Evolutionary conservation across 2,329 filamentous ascomycete species (phyloP).

Genomic region (Anthostomella pinea): DNA sequence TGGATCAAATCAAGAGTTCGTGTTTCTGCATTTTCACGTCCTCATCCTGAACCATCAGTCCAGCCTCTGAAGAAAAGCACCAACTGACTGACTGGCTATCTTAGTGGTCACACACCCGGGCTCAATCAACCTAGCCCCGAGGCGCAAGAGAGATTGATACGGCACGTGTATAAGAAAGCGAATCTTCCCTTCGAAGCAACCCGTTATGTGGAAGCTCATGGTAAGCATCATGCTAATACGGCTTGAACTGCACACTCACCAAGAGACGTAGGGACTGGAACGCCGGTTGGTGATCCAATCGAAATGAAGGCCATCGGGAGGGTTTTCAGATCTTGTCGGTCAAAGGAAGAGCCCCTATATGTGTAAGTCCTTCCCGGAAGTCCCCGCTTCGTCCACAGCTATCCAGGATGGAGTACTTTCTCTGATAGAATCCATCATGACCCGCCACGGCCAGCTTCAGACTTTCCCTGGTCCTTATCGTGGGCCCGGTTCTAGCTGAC

Average conservation of each 20-base stretch:
- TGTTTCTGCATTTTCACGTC: no score
- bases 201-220: constrained; percentile 33
- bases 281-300: constrained; percentile 39
- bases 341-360: constrained; percentile 22
- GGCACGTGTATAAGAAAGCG: constrained; percentile 30
- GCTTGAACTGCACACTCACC: no score
- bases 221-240: constrained; percentile 10
- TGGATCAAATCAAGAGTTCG: constrained; percentile 30
- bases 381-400: not conserved
- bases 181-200: constrained; percentile 19
- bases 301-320: constrained; percentile 39
- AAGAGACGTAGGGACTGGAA: constrained; percentile 37
- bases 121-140: constrained; percentile 28
- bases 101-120: constrained; percentile 23
- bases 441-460: no score
- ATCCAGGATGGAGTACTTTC: no score
- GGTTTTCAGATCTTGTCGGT: constrained; percentile 24
- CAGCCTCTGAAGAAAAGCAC: no score
- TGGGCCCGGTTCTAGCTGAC: not conserved
- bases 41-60: not conserved
- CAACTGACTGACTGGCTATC: no score
- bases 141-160: constrained; percentile 33
- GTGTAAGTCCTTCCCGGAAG: constrained; percentile 24
- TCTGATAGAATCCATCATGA: no score
- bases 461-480: no score